Conservation (phyloP, 176 grass and related monocot species). For the Leersia perrieri region DNA sequence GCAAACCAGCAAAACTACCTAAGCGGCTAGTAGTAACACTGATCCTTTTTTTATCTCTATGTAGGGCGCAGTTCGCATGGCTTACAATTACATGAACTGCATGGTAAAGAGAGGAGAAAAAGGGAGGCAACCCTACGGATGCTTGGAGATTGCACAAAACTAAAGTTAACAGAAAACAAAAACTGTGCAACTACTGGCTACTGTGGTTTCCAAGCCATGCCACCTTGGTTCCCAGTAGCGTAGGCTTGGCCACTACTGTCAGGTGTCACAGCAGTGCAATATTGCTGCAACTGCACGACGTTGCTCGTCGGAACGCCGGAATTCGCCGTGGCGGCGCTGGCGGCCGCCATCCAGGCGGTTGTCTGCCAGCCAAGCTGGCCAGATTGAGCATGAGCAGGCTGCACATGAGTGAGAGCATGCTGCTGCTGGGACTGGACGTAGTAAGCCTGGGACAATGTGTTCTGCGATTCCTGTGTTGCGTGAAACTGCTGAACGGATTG, state of each 20-base stretch:
- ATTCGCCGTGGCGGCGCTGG: too few relatives aligned
- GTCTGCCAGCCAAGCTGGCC: slow-evolving; percentile 23
- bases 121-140: background rate
- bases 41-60: background rate
- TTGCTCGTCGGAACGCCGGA: background rate
- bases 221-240: background rate
- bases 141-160: background rate
- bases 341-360: background rate
- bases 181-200: background rate
- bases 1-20: too few relatives aligned
- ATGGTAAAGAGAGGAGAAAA: background rate
- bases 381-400: slow-evolving; percentile 1
- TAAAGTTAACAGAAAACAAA: background rate
- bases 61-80: background rate
- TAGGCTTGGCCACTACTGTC: background rate
- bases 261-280: background rate
- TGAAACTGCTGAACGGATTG: slow-evolving; percentile 10
- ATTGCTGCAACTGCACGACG: background rate
- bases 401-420: background rate
- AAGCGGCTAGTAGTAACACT: background rate
- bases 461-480: background rate
- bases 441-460: background rate
- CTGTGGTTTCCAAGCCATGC: background rate
- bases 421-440: background rate
- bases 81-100: background rate